Evolutionary conservation across 1,139 yeast genomes (phyloP).

Genomic region (Candida sanyaensis): DNA sequence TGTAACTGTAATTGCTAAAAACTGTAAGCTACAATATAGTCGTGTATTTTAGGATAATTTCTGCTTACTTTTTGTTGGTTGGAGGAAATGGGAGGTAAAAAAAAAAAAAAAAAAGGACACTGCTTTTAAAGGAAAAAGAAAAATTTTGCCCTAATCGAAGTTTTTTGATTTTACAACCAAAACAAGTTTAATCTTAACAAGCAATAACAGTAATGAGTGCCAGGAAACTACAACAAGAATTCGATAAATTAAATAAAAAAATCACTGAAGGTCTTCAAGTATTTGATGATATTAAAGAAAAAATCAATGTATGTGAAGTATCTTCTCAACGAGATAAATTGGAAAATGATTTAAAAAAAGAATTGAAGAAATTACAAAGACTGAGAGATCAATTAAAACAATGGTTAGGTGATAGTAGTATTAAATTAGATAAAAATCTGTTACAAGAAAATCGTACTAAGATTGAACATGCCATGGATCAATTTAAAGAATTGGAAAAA

Average conservation of each 20-base stretch:
- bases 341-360: constrained; percentile 91
- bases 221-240: constrained; percentile 65
- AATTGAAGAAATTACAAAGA: constrained; percentile 92
- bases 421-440: constrained; percentile 78
- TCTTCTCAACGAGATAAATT: constrained; percentile 92
- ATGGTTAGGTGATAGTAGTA: constrained; percentile 92
- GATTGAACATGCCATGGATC: constrained; percentile 94
- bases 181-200: not conserved
- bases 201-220: constrained; percentile 34
- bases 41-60: not conserved
- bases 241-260: constrained; percentile 93
- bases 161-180: not conserved
- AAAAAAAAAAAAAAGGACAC: too few species aligned
- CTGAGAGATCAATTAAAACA: constrained; percentile 94
- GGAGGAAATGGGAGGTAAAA: too few species aligned
- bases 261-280: constrained; percentile 90
- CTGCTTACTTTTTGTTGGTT: too few species aligned
- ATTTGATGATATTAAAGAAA: constrained; percentile 86
- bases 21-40: too few species aligned
- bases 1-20: too few species aligned
- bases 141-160: constrained; percentile 1
- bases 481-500: constrained; percentile 93
- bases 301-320: constrained; percentile 78
- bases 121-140: not conserved
- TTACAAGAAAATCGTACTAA: constrained; percentile 78